Percentiles rank a stretch among this genome's conserved stretches.
Conservation (phyloP, 257 asterid species). For the Marsdenia floribunda region DNA sequence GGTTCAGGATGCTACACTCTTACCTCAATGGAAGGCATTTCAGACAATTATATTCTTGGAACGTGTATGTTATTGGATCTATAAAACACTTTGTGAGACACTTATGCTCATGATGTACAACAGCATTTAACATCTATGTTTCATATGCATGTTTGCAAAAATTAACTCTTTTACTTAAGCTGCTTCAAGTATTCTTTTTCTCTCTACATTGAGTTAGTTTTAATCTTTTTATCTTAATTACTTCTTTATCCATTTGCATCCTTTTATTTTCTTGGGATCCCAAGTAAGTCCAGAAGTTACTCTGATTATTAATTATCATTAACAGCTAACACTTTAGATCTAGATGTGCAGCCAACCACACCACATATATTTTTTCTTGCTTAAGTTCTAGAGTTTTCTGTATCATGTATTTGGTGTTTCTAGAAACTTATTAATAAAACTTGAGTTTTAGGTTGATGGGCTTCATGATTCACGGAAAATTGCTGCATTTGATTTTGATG, state of each 20-base stretch:
- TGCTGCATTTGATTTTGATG: constrained; percentile 99
- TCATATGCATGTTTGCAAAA: not conserved
- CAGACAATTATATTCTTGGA: constrained; percentile 84
- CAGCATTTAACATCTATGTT: not conserved
- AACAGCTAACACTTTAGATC: not conserved
- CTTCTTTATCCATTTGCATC: not conserved
- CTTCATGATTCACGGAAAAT: constrained; percentile 73
- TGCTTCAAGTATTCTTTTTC: not conserved
- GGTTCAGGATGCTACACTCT: constrained; percentile 62
- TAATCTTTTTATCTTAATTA: not conserved
- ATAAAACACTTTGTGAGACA: not conserved
- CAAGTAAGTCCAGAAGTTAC: not conserved
- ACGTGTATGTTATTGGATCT: constrained; percentile 39
- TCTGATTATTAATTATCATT: not conserved
- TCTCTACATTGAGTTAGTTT: not conserved
- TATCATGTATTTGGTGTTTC: not conserved
- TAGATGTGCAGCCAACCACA: not conserved
- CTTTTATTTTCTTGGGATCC: constrained; percentile 3
- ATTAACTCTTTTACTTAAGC: not conserved
- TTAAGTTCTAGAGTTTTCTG: not conserved
- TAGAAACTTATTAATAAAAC: not conserved
- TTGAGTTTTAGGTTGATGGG: constrained; percentile 55
- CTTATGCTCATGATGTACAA: not conserved
- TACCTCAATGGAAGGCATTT: constrained; percentile 89
- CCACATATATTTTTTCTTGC: not conserved